Conservation (phyloP, 208 protist species). For the Trypanosoma melophagium region DNA sequence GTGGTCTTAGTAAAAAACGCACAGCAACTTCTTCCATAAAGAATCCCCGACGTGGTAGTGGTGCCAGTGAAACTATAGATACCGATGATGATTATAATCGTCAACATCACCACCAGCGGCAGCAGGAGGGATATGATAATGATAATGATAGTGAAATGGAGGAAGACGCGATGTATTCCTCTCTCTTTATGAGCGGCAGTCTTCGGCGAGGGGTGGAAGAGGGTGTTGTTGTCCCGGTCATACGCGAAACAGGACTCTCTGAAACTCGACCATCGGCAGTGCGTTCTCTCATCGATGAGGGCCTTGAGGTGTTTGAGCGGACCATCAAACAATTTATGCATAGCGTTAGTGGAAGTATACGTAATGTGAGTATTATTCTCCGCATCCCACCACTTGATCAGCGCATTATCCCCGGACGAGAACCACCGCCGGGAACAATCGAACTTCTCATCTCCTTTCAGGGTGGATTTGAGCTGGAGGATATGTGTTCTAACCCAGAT, state of each 20-base stretch:
- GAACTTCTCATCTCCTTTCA: conserved; percentile 27
- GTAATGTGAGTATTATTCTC: conserved; percentile 28
- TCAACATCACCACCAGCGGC: too few species aligned
- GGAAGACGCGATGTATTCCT: conserved; percentile 28
- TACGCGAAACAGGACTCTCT: background rate
- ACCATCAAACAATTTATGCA: conserved; percentile 27
- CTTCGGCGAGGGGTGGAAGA: conserved; percentile 21
- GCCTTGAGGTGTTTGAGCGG: conserved; percentile 25
- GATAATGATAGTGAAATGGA: conserved; percentile 1
- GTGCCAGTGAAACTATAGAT: background rate
- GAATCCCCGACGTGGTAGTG: background rate
- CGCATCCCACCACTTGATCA: conserved; percentile 26
- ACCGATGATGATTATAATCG: too few species aligned
- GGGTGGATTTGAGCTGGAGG: conserved; percentile 29
- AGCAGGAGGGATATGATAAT: background rate
- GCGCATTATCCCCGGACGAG: conserved; percentile 18
- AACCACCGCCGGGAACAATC: conserved; percentile 25
- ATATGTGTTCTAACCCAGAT: conserved; percentile 21
- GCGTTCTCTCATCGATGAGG: conserved; percentile 21
- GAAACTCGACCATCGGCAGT: background rate
- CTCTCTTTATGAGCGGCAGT: conserved; percentile 27
- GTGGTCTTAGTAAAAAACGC: too few species aligned
- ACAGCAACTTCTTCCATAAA: too few species aligned
- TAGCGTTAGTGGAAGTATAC: conserved; percentile 28
- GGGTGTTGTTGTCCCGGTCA: conserved; percentile 17